Evolutionary conservation across 345 rosid genomes (phyloP).

Genomic region (Syzygium jambos): DNA sequence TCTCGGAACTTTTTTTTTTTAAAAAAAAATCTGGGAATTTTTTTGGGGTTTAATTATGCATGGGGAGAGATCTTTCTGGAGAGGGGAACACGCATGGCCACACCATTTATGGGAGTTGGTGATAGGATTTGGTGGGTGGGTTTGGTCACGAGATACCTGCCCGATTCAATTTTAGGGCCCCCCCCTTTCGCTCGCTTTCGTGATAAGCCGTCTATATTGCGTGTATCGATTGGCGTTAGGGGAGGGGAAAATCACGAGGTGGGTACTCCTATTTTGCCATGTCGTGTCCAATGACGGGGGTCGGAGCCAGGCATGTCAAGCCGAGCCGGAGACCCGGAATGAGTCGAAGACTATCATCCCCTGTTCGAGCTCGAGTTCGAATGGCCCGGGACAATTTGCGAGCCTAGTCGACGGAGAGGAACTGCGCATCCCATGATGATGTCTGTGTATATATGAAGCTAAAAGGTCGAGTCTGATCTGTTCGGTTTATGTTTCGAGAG

Average conservation of each 20-base stretch:
- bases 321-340: not conserved
- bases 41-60: not conserved
- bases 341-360: not conserved
- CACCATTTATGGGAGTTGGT: not conserved
- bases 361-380: rapidly evolving
- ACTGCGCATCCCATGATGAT: not conserved
- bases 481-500: not conserved
- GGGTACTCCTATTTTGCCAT: not conserved
- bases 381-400: not conserved
- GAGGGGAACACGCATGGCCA: not conserved
- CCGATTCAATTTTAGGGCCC: not conserved
- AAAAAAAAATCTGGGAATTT: not conserved
- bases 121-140: conserved; percentile 6
- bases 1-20: not conserved
- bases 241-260: not conserved
- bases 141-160: conserved; percentile 21
- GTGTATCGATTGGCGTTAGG: not conserved
- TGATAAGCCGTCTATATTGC: not conserved
- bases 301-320: not conserved
- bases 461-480: not conserved
- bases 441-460: not conserved
- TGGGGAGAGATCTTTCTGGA: not conserved
- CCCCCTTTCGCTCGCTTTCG: not conserved
- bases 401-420: not conserved
- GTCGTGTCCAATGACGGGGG: not conserved